Conservation (phyloP, 2,329 filamentous ascomycete species). For the Calonectria leucothoes region DNA sequence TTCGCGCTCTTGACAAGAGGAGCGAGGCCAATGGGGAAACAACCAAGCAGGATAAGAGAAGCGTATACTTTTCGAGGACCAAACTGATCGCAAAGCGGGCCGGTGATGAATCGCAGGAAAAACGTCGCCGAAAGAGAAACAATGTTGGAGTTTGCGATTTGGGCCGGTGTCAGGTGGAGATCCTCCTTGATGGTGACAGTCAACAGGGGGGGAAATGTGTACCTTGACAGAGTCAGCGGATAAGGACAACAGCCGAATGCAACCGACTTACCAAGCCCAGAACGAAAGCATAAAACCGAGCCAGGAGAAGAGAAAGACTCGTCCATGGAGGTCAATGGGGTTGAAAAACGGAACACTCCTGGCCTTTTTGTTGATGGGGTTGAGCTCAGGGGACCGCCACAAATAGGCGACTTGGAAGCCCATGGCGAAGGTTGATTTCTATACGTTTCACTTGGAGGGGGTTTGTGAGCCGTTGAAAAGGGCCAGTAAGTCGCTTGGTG, state of each 20-base stretch:
- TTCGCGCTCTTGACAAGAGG: conserved; percentile 74
- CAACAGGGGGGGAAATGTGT: conserved; percentile 87
- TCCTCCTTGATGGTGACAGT: conserved; percentile 84
- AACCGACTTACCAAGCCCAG: conserved; percentile 74
- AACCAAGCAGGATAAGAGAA: conserved; percentile 79
- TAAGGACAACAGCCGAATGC: background rate
- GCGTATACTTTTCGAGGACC: conserved; percentile 86
- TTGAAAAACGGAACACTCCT: conserved; percentile 84
- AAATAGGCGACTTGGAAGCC: conserved; percentile 43
- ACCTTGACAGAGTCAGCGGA: conserved; percentile 52
- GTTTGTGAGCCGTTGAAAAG: background rate
- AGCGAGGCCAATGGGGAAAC: conserved; percentile 84
- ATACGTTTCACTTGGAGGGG: background rate
- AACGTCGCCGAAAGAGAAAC: conserved; percentile 78
- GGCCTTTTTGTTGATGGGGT: conserved; percentile 87
- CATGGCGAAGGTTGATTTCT: conserved; percentile 35
- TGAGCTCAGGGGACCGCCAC: conserved; percentile 72
- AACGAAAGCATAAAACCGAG: conserved; percentile 89
- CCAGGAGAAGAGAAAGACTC: conserved; percentile 92
- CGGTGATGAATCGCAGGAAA: conserved; percentile 80
- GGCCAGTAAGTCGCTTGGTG: background rate
- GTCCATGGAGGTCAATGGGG: conserved; percentile 80
- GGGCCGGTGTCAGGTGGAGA: conserved; percentile 73
- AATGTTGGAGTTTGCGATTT: conserved; percentile 92
- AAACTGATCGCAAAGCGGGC: conserved; percentile 86